Conservation (phyloP, 371 early-diverging fungal genomes). For the Gilbertella persicaria region DNA sequence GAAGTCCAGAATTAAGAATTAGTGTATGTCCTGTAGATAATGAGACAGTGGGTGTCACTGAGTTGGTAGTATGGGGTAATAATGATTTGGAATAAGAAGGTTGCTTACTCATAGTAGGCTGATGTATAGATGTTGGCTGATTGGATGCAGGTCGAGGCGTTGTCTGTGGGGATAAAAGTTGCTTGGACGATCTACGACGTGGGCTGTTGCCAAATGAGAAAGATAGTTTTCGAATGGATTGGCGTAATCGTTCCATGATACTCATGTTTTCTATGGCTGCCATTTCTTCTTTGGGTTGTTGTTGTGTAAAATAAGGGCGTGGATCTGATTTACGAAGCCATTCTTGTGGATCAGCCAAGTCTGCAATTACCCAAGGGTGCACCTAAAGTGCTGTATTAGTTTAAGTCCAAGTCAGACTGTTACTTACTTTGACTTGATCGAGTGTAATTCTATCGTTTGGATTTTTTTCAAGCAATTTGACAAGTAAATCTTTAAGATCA, state of each 20-base stretch:
- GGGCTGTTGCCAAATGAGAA: constrained; percentile 17
- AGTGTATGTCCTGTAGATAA: constrained; percentile 25
- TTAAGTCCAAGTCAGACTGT: no score
- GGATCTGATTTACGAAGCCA: constrained; percentile 49
- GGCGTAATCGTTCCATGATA: constrained; percentile 26
- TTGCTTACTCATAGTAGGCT: constrained; percentile 19
- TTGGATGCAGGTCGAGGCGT: constrained; percentile 6
- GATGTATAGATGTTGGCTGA: constrained; percentile 7
- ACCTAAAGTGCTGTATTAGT: no score
- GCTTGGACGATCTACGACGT: constrained; percentile 6
- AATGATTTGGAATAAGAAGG: constrained; percentile 23
- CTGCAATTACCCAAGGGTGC: constrained; percentile 89
- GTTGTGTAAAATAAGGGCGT: constrained; percentile 1
- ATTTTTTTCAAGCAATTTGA: constrained; percentile 80
- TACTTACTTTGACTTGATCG: constrained; percentile 82
- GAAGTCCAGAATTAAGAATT: constrained; percentile 19
- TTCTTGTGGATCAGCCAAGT: constrained; percentile 58
- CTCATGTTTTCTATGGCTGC: constrained; percentile 28
- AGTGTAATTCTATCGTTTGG: constrained; percentile 82
- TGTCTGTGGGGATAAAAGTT: neutral
- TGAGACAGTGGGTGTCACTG: constrained; percentile 23
- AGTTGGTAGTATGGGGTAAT: constrained; percentile 22
- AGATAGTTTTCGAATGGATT: constrained; percentile 24
- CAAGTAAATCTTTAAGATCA: constrained; percentile 68
- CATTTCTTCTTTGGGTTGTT: constrained; percentile 12